Evolutionary conservation across 2,329 filamentous ascomycete species (phyloP).

Genomic region (Parastagonospora avenae): DNA sequence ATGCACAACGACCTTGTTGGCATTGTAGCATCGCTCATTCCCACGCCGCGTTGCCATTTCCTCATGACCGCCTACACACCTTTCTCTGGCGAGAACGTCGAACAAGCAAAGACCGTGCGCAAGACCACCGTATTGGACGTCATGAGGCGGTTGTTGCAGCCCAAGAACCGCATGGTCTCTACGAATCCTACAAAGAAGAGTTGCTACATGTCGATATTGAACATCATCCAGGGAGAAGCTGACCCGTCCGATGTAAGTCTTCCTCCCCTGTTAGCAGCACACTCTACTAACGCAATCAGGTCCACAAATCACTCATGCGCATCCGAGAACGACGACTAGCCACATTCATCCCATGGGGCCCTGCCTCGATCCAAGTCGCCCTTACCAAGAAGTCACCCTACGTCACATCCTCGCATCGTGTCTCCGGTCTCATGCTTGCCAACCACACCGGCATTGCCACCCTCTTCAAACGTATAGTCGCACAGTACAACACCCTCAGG

Average conservation of each 20-base stretch:
- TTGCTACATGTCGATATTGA: constrained; percentile 98
- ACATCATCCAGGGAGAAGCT: constrained; percentile 98
- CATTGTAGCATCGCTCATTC: constrained; percentile 93
- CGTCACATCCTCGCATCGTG: constrained; percentile 88
- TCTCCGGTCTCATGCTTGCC: constrained; percentile 95
- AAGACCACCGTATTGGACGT: constrained; percentile 98
- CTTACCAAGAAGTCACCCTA: constrained; percentile 97
- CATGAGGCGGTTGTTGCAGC: constrained; percentile 92
- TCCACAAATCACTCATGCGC: constrained; percentile 95
- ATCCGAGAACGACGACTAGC: constrained; percentile 93
- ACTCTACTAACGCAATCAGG: constrained; percentile 45
- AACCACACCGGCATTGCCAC: constrained; percentile 98
- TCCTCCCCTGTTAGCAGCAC: not conserved
- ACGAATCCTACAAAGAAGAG: constrained; percentile 94
- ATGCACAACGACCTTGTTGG: constrained; percentile 99
- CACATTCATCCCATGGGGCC: constrained; percentile 98
- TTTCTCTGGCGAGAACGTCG: constrained; percentile 94
- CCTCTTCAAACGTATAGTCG: constrained; percentile 91
- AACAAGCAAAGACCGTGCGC: constrained; percentile 95
- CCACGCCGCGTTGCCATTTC: constrained; percentile 96
- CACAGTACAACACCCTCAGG: constrained; percentile 89
- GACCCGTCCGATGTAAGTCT: constrained; percentile 82
- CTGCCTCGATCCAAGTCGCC: constrained; percentile 95
- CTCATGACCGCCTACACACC: constrained; percentile 98
- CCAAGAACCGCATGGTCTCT: constrained; percentile 99